Base-by-base conservation (phyloP, 2,329 filamentous ascomycete genomes). In the Botrytis fragariae region DNA sequence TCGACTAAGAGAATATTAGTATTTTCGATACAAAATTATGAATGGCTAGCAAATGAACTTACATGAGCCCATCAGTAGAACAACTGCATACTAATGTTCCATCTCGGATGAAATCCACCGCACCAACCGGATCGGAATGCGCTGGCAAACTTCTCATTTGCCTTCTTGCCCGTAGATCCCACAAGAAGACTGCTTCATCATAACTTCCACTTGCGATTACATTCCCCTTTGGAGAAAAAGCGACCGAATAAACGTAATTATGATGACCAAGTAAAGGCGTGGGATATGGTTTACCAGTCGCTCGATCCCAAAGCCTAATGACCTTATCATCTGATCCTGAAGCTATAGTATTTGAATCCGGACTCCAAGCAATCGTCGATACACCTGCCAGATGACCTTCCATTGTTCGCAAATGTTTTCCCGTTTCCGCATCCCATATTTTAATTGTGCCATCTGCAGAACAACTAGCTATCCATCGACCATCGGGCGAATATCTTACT, bases 201-300 rank as follows among this genome's bases (percentile, higher is more conserved):
- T 98, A 98, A 76, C 93, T 97, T 20, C 96, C 96, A 77, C 93
- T 97, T 25, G 95, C 96, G 48, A 99, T 88, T 81, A 98, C 97
- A 80, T 99, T 99, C 37, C 96, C 96, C 82, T 98, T 98, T 2
- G 96, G 96, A n/a, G 93, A 95, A 82, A 98, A 98, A 9, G 95
- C 94, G 48, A 99, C 86, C 69, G 92, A 94, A 83, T 97, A 97
- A 45, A 99, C 91, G 82, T 98, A 98, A 83, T 97, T 98, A 82
- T 98, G 94, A 79, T 99, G 96, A 3, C 96, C 95, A 37, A 92
- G 86, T 77, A 98, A 85, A 8, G 89, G 88, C 45, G 76, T 79
- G 45, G 83, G 84, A 74, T 86, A 87, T 22, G 87, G 87, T 12
- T 86, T 84, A 0, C 87, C 87, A 35, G 89, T 91, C 29, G 90